Percentiles rank a stretch among this genome's conserved stretches.
Conservation (phyloP, 139 green algal genomes). For the Coelastrella sp. region DNA sequence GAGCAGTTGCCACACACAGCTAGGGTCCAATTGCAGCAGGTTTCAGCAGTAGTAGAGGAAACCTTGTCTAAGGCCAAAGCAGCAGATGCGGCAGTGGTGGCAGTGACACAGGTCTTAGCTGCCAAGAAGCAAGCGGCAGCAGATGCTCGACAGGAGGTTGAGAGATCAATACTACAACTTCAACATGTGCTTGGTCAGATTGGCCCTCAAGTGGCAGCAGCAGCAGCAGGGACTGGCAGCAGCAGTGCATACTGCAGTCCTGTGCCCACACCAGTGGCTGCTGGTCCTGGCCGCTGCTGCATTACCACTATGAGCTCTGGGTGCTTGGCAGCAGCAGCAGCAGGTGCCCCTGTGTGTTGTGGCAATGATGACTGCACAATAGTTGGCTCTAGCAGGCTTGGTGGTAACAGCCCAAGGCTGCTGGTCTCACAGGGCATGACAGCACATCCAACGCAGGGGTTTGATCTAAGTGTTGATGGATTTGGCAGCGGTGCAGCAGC, state of each 20-base stretch:
- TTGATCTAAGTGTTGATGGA: background rate
- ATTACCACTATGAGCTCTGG: background rate
- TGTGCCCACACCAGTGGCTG: background rate
- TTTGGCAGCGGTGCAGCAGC: background rate
- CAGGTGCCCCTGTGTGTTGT: background rate
- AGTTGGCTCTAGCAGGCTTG: background rate
- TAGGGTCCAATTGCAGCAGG: conserved; percentile 1
- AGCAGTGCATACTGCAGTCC: background rate
- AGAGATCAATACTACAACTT: background rate
- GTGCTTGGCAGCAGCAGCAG: background rate
- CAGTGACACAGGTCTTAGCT: conserved; percentile 39
- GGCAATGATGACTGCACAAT: background rate
- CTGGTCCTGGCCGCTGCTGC: background rate
- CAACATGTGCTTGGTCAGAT: background rate
- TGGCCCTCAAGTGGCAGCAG: conserved; percentile 1
- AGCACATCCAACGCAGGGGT: conserved; percentile 10
- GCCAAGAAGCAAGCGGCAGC: conserved; percentile 35
- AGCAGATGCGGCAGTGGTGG: conserved; percentile 39
- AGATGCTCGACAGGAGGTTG: conserved; percentile 1
- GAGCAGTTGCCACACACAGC: background rate
- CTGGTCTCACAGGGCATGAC: background rate
- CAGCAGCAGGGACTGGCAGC: background rate
- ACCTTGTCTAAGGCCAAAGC: conserved; percentile 23
- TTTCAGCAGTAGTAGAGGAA: conserved; percentile 9
- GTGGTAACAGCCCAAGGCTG: background rate